Conservation (phyloP, 179 eudicot genomes). For the Spinacia oleracea region DNA sequence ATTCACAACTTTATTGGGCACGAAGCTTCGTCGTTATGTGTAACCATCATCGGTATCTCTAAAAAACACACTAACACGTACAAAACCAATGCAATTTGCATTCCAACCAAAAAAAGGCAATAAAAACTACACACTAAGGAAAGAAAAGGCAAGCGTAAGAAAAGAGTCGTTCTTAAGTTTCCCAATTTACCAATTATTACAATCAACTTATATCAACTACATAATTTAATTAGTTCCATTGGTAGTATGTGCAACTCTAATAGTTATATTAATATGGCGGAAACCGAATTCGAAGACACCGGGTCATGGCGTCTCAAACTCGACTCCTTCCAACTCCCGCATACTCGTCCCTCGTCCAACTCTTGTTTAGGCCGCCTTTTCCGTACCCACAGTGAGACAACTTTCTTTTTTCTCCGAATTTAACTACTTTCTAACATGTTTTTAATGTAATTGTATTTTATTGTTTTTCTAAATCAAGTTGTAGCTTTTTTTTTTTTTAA, state of each 20-base stretch:
- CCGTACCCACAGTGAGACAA: slow-evolving; percentile 17
- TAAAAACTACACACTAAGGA: neutral
- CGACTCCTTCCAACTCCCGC: slow-evolving; percentile 19
- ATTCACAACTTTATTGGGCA: slow-evolving; percentile 1
- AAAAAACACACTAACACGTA: neutral
- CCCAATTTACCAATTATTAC: neutral
- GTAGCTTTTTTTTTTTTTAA: neutral
- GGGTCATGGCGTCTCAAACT: slow-evolving; percentile 36
- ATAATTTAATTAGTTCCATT: no score
- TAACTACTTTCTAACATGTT: no score
- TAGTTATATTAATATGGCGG: neutral
- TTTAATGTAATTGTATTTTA: neutral
- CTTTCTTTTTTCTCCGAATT: neutral
- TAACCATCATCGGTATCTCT: neutral
- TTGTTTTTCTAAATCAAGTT: neutral
- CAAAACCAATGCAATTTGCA: no score
- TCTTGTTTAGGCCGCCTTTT: slow-evolving; percentile 15
- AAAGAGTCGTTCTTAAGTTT: neutral
- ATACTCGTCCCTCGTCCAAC: slow-evolving; percentile 10
- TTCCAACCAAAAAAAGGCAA: no score
- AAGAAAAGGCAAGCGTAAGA: neutral
- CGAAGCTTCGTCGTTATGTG: neutral
- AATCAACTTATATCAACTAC: no score
- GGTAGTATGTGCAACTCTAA: neutral
- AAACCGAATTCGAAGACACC: slow-evolving; percentile 12